Evolutionary conservation across 2,329 filamentous ascomycete genomes (phyloP).

Genomic region (Paraphoma chrysanthemicola): DNA sequence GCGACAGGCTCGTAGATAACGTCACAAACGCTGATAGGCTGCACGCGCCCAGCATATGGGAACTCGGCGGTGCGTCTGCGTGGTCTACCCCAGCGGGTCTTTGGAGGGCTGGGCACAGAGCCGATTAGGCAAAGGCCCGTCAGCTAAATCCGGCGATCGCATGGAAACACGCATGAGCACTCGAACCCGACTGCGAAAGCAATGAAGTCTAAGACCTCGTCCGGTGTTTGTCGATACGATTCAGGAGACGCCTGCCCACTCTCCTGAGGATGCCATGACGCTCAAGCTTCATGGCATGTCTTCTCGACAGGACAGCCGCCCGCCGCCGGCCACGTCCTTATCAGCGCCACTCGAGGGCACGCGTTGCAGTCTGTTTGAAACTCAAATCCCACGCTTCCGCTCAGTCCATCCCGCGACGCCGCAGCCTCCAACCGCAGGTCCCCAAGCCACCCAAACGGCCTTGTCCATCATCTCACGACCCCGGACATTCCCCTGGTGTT

Average conservation of each 20-base stretch:
- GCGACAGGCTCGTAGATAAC: constrained; percentile 21
- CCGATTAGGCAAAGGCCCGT: constrained; percentile 1
- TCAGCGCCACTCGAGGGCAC: not conserved
- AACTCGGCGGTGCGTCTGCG: not conserved
- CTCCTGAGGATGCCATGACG: not conserved
- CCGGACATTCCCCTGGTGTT: constrained; percentile 6
- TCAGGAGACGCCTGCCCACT: not conserved
- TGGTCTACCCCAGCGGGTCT: not conserved
- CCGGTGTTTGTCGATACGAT: not conserved
- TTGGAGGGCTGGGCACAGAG: constrained; percentile 1
- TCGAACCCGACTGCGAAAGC: not conserved
- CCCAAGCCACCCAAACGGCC: not conserved
- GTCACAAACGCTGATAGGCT: constrained; percentile 22
- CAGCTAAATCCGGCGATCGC: constrained; percentile 2
- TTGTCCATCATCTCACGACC: not conserved
- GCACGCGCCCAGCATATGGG: constrained; percentile 3
- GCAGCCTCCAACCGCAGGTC: constrained; percentile 1
- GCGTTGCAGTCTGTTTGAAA: not conserved
- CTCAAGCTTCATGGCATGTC: not conserved
- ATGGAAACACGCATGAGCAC: not conserved
- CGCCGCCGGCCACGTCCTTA: not conserved
- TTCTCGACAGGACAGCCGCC: not conserved
- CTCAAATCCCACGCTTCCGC: not conserved
- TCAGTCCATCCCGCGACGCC: not conserved
- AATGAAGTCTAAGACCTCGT: not conserved